Evolutionary conservation across 257 asterid genomes (phyloP).

Genomic region (Orobanche coerulescens): DNA sequence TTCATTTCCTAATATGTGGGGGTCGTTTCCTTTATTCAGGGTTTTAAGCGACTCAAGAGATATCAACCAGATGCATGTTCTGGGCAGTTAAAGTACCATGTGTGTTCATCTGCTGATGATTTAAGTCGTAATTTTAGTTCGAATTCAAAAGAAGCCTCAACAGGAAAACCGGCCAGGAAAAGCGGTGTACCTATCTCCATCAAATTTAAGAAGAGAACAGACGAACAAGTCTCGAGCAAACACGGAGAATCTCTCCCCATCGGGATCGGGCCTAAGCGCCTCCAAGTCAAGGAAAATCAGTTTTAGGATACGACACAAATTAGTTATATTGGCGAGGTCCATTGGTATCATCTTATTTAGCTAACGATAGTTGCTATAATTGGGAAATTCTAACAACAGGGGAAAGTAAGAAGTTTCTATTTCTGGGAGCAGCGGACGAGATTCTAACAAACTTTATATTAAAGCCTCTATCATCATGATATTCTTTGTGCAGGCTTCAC

Average conservation of each 20-base stretch:
- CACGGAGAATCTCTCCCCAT: conserved; percentile 27
- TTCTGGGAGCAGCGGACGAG: conserved; percentile 37
- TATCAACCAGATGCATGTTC: conserved; percentile 36
- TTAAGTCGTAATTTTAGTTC: conserved; percentile 12
- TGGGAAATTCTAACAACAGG: conserved; percentile 52
- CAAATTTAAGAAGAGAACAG: conserved; percentile 54
- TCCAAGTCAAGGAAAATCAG: conserved; percentile 72
- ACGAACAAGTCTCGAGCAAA: conserved; percentile 29
- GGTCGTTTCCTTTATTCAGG: neutral
- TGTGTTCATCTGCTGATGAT: conserved; percentile 27
- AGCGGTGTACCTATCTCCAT: conserved; percentile 42
- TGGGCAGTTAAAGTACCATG: conserved; percentile 29
- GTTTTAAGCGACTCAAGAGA: conserved; percentile 33
- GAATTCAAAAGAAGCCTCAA: conserved; percentile 31
- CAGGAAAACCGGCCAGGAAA: conserved; percentile 33
- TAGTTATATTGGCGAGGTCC: conserved; percentile 9
- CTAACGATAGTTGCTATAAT: conserved; percentile 39
- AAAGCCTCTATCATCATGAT: conserved; percentile 21
- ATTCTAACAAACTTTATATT: conserved; percentile 47
- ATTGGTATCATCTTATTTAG: conserved; percentile 29
- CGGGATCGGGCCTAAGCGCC: conserved; percentile 56
- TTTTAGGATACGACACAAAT: conserved; percentile 35
- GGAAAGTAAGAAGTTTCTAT: conserved; percentile 32
- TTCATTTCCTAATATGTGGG: neutral
- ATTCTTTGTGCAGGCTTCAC: conserved; percentile 84